These are phyloP conservation scores for Hirsutella thompsonii DNA, from an alignment of 2,329 filamentous ascomycete species.

Conservation along the genomic window DNA sequence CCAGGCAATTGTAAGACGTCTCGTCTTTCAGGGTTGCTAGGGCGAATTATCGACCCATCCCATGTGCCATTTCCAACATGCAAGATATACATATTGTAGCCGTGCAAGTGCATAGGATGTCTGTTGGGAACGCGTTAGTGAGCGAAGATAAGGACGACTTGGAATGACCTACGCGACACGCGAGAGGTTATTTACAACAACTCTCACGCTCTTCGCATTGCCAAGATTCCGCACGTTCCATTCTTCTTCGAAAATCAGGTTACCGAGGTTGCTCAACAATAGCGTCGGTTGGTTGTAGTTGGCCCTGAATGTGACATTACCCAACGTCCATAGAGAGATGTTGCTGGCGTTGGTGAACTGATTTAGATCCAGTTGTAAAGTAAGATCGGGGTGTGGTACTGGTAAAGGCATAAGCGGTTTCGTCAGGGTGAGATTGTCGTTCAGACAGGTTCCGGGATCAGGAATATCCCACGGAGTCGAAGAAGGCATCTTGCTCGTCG, in stretches of 20 bases:
- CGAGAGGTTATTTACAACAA: slow-evolving; percentile 45
- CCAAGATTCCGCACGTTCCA: slow-evolving; percentile 44
- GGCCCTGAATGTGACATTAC: slow-evolving; percentile 33
- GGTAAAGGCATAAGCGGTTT: slow-evolving; percentile 37
- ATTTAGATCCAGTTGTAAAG: slow-evolving; percentile 32
- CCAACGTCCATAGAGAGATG: slow-evolving; percentile 40
- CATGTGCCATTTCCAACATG: slow-evolving; percentile 34
- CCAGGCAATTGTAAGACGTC: slow-evolving; percentile 34
- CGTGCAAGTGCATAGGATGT: slow-evolving; percentile 59
- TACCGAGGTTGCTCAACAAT: slow-evolving; percentile 34
- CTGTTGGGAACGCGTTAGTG: slow-evolving; percentile 12
- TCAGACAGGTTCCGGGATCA: slow-evolving; percentile 39
- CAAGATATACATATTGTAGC: slow-evolving; percentile 58
- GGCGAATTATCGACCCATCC: slow-evolving; percentile 27
- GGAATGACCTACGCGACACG: slow-evolving; percentile 26
- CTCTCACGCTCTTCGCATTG: slow-evolving; percentile 38
- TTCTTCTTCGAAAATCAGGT: slow-evolving; percentile 36
- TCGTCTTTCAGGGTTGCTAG: slow-evolving; percentile 35
- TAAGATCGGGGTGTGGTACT: slow-evolving; percentile 26
- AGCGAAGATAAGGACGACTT: neutral
- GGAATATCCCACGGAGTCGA: slow-evolving; percentile 35
- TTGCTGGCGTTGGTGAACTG: slow-evolving; percentile 34
- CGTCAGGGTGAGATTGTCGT: slow-evolving; percentile 41
- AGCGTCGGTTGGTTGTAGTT: slow-evolving; percentile 49
- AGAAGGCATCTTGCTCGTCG: slow-evolving; percentile 29